phyloP scores from a whole-genome alignment of 176 grass and related monocot species.

The Oryza meyeriana region DNA sequence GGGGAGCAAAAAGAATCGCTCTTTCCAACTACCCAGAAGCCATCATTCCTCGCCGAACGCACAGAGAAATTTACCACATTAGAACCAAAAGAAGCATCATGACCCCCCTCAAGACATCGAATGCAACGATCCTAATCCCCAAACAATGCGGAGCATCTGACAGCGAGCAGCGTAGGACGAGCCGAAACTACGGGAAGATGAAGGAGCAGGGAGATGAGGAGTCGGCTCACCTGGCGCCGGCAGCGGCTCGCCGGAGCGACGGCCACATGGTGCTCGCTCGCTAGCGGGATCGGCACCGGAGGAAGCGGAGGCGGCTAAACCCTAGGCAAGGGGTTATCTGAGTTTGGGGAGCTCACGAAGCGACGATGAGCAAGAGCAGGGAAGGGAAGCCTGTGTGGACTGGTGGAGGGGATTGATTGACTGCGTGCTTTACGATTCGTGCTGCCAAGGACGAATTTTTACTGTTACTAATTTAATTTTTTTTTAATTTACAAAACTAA shows the following conservation, averaged over 20 bases:
- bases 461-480: too few relatives aligned
- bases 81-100: neutral
- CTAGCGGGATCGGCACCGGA: neutral
- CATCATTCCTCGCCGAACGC: neutral
- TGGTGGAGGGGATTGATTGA: too few relatives aligned
- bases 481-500: too few relatives aligned
- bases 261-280: slow-evolving; percentile 13
- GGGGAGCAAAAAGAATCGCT: too few relatives aligned
- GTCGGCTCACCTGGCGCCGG: neutral
- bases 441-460: too few relatives aligned
- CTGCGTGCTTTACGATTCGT: too few relatives aligned
- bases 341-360: too few relatives aligned
- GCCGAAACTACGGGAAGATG: neutral
- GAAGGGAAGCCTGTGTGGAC: too few relatives aligned
- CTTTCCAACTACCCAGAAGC: too few relatives aligned
- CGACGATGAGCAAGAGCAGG: too few relatives aligned
- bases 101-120: neutral
- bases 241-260: neutral
- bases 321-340: neutral
- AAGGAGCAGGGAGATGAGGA: neutral
- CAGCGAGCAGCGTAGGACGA: neutral
- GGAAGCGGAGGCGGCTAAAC: neutral
- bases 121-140: neutral
- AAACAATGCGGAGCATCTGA: neutral
- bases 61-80: too few relatives aligned